A percentile compares a stretch with the other conserved stretches of the same genome.
Conservation (phyloP, 768 basidiomycete genomes). For the Lactarius indigo region DNA sequence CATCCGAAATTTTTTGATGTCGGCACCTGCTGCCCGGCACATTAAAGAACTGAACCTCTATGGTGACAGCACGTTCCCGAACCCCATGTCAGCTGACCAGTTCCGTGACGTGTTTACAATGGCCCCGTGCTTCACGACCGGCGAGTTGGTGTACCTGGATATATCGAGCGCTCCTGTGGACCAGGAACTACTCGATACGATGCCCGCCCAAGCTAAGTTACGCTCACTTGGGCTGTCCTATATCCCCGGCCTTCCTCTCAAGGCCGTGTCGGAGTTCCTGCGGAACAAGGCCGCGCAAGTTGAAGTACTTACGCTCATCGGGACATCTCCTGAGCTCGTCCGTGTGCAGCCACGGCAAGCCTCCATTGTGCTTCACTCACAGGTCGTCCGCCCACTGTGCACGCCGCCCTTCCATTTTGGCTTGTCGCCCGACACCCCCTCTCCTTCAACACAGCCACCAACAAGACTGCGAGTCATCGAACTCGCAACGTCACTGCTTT, state of each 20-base stretch:
- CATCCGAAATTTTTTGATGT: conserved; percentile 67
- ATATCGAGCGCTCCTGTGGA: conserved; percentile 76
- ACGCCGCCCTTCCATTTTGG: conserved; percentile 73
- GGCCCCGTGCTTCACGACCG: conserved; percentile 78
- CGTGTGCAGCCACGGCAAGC: conserved; percentile 56
- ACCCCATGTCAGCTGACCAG: conserved; percentile 64
- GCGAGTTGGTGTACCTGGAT: conserved; percentile 82
- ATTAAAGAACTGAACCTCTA: conserved; percentile 83
- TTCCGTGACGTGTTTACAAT: conserved; percentile 59
- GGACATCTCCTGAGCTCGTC: conserved; percentile 54
- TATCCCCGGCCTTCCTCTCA: conserved; percentile 67
- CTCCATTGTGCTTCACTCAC: conserved; percentile 70
- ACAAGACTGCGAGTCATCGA: conserved; percentile 87
- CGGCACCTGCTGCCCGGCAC: conserved; percentile 57
- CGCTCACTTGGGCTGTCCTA: conserved; percentile 89
- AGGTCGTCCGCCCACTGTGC: conserved; percentile 77
- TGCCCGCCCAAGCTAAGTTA: conserved; percentile 64
- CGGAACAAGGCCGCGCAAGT: conserved; percentile 63
- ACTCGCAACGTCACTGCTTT: conserved; percentile 66
- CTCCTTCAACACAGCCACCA: conserved; percentile 42
- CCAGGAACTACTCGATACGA: conserved; percentile 45
- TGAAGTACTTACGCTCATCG: conserved; percentile 80
- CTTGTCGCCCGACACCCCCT: conserved; percentile 33
- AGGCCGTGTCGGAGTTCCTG: conserved; percentile 65
- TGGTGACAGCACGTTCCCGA: conserved; percentile 81